Percentiles rank a stretch among this genome's conserved stretches.
Conservation (phyloP, 139 green algal species). For the Micromonas pusilla region DNA sequence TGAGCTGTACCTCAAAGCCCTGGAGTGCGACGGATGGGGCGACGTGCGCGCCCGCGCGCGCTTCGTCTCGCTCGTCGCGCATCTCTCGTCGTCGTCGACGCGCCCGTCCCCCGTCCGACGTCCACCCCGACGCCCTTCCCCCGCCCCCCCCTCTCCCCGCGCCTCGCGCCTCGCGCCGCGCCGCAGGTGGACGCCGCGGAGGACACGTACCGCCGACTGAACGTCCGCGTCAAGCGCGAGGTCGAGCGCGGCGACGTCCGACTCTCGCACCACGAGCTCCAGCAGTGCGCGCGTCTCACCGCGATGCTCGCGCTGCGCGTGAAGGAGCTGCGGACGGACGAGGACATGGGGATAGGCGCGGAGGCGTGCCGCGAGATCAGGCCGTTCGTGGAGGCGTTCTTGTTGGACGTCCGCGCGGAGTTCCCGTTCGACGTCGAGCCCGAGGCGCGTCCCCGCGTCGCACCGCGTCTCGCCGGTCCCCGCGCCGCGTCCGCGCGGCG, state of each 20-base stretch:
- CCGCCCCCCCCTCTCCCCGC: not conserved
- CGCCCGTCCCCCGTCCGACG: too few relatives aligned
- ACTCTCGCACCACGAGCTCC: not conserved
- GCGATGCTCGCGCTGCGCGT: not conserved
- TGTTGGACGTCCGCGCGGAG: not conserved
- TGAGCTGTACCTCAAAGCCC: not conserved
- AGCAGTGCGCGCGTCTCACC: not conserved
- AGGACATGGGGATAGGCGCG: not conserved
- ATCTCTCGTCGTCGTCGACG: not conserved
- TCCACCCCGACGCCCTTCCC: not conserved
- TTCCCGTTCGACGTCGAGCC: not conserved
- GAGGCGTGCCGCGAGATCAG: not conserved
- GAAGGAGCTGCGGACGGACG: not conserved
- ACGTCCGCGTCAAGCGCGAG: not conserved
- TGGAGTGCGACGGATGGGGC: constrained; percentile 5
- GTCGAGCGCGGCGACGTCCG: not conserved
- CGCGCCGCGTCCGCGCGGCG: too few relatives aligned
- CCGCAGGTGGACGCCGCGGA: constrained; percentile 25
- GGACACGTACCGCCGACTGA: constrained; percentile 10
- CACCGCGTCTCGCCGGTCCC: too few relatives aligned
- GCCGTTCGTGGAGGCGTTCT: not conserved
- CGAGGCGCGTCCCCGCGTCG: too few relatives aligned
- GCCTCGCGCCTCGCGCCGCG: not conserved
- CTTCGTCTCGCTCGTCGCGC: not conserved
- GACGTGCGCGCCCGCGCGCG: not conserved